phyloP scores from a whole-genome alignment of 2,329 filamentous ascomycete species.

The Fusarium decemcellulare region DNA sequence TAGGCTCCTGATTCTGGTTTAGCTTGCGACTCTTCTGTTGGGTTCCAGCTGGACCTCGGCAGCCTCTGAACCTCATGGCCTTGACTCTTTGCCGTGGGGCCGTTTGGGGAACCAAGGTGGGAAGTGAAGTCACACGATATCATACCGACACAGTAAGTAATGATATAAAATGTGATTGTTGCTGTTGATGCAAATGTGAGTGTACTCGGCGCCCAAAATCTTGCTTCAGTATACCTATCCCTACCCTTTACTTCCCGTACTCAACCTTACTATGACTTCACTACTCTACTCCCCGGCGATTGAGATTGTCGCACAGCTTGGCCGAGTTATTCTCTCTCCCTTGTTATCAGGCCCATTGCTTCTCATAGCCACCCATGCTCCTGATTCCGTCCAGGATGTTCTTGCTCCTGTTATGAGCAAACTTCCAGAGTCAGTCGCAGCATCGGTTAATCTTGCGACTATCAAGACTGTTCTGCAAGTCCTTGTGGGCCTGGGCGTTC shows the following conservation, averaged over 20 bases:
- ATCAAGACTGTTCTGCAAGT: constrained; percentile 29
- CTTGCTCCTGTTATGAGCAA: constrained; percentile 12
- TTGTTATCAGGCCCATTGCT: constrained; percentile 37
- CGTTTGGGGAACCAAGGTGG: background rate
- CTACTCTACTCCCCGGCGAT: constrained; percentile 40
- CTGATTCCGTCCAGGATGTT: constrained; percentile 26
- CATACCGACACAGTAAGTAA: background rate
- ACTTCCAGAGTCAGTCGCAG: constrained; percentile 18
- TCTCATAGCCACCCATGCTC: constrained; percentile 27
- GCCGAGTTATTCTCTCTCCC: constrained; percentile 33
- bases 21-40: constrained; percentile 15
- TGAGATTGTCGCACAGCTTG: constrained; percentile 9
- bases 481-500: constrained; percentile 43
- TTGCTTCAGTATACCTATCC: background rate
- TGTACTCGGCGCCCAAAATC: background rate
- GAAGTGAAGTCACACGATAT: background rate
- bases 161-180: background rate
- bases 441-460: constrained; percentile 16
- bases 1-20: constrained; percentile 1
- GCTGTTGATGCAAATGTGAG: background rate
- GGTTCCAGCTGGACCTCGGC: background rate
- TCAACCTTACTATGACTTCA: constrained; percentile 34
- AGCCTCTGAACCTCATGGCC: background rate
- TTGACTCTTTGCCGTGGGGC: background rate
- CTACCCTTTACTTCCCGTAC: background rate